Conservation (phyloP, 139 green algal species). For the Spirogloea muscicola region DNA sequence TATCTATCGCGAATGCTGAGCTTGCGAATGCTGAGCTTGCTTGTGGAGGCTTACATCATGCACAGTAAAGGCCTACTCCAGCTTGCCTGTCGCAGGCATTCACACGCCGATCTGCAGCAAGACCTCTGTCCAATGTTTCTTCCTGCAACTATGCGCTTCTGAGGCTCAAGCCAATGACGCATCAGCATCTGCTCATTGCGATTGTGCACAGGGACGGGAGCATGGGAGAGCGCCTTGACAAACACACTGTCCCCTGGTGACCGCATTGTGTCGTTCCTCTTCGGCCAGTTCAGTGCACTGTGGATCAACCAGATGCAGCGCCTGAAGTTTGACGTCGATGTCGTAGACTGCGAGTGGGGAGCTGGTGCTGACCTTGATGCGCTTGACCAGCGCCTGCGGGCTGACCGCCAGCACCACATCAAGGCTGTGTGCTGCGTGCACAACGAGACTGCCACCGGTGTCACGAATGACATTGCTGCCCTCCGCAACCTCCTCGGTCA, state of each 20-base stretch:
- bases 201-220: constrained; percentile 78
- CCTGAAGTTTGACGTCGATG: constrained; percentile 85
- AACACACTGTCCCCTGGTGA: constrained; percentile 95
- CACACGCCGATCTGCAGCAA: not conserved
- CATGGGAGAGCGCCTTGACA: constrained; percentile 85
- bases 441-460: constrained; percentile 94
- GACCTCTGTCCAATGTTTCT: not conserved
- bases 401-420: constrained; percentile 81
- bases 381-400: constrained; percentile 64
- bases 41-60: too few species aligned
- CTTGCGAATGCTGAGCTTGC: too few species aligned
- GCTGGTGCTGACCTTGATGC: constrained; percentile 76
- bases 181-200: constrained; percentile 65
- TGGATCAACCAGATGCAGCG: constrained; percentile 70
- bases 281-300: constrained; percentile 91
- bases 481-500: constrained; percentile 47
- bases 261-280: constrained; percentile 77
- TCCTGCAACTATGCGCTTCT: not conserved
- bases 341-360: constrained; percentile 86
- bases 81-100: not conserved
- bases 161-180: constrained; percentile 16
- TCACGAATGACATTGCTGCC: constrained; percentile 75
- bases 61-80: too few species aligned
- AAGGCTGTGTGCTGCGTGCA: constrained; percentile 94
- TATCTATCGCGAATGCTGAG: too few species aligned